A percentile compares a stretch with the other conserved stretches of the same genome.
Evolutionary conservation across 495 filamentous ascomycete species (phyloP).

Genomic region (Xylaria palmicola): DNA sequence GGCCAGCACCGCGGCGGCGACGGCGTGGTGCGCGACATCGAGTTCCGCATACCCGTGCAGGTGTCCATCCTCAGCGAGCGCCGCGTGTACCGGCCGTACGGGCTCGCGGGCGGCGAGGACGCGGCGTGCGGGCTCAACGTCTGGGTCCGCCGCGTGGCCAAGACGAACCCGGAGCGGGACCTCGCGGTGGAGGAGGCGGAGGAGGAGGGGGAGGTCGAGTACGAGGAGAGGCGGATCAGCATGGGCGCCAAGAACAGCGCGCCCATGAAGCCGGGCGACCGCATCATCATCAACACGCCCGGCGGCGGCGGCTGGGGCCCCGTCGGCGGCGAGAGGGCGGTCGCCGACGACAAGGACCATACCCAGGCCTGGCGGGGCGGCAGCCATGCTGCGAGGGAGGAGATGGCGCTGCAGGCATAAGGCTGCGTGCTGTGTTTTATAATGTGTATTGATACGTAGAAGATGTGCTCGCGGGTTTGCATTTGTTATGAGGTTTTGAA

Average conservation of each 20-base stretch:
- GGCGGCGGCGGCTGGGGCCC: conserved; percentile 74
- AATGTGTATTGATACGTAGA: not conserved
- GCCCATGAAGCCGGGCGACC: conserved; percentile 78
- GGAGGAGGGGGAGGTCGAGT: conserved; percentile 41
- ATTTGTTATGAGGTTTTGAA: not conserved
- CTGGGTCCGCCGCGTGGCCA: conserved; percentile 73
- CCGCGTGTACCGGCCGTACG: conserved; percentile 84
- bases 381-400: conserved; percentile 55
- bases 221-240: conserved; percentile 71
- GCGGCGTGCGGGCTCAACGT: conserved; percentile 78
- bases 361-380: conserved; percentile 61
- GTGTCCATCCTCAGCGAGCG: conserved; percentile 87
- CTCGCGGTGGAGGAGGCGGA: conserved; percentile 31
- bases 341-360: conserved; percentile 48
- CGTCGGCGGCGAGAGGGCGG: conserved; percentile 52
- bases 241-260: conserved; percentile 94
- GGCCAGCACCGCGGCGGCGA: conserved; percentile 83
- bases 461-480: not conserved
- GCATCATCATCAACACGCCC: conserved; percentile 71
- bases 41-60: conserved; percentile 87
- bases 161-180: conserved; percentile 45
- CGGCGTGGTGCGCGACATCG: conserved; percentile 90
- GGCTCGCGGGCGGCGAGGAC: conserved; percentile 81
- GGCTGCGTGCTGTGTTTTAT: not conserved
- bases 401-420: conserved; percentile 49